phyloP scores from a whole-genome alignment of 805 yeast species.

The Pichia scutulata region DNA sequence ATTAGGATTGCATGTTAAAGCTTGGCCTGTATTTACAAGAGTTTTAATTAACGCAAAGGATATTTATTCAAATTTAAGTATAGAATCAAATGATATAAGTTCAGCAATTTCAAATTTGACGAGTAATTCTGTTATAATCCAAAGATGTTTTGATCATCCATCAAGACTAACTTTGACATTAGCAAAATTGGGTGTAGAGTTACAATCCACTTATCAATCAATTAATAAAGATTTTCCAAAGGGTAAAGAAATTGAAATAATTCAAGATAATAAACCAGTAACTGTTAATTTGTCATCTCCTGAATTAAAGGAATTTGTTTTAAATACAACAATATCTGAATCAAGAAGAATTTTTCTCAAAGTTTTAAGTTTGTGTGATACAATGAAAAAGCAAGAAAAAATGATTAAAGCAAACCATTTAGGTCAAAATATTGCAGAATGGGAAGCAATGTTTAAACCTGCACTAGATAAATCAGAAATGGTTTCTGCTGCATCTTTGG shows the following conservation, averaged over 20 bases:
- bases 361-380: constrained; percentile 13
- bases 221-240: constrained; percentile 9
- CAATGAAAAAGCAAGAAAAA: constrained; percentile 11
- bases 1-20: constrained; percentile 17
- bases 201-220: constrained; percentile 13
- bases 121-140: constrained; percentile 14
- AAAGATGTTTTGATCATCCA: constrained; percentile 16
- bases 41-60: constrained; percentile 21
- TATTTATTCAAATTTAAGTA: constrained; percentile 19
- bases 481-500: constrained; percentile 18
- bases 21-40: constrained; percentile 24
- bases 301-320: constrained; percentile 13
- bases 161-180: constrained; percentile 14
- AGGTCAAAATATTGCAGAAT: constrained; percentile 6
- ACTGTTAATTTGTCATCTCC: constrained; percentile 9
- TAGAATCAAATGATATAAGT: constrained; percentile 18
- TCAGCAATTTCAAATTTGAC: constrained; percentile 17
- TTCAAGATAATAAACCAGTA: constrained; percentile 9
- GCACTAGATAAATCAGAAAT: constrained; percentile 17
- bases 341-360: constrained; percentile 12
- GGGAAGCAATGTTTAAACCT: constrained; percentile 13
- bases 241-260: constrained; percentile 8
- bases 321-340: constrained; percentile 12
- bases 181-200: constrained; percentile 15
- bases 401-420: constrained; percentile 1